Evolutionary conservation across 345 rosid species (phyloP), one percentile per base, ranked within the genome.

Genomic region (Eucalyptus erythrocorys): DNA sequence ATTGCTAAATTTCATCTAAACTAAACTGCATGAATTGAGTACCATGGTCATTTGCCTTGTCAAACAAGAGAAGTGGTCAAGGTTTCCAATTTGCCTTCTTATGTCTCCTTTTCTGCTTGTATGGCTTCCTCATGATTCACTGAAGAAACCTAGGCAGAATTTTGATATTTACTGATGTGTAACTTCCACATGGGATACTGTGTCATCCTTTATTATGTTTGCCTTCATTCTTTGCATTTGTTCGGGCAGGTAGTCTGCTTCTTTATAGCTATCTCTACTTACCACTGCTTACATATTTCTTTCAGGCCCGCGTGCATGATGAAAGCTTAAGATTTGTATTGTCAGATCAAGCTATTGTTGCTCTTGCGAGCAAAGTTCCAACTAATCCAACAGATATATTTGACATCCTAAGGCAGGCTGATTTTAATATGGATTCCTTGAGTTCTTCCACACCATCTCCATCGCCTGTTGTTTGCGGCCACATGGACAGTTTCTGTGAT

Each of bases 251-350:
- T 32, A 85, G 32, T 40, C 55, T 84, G 51, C 21, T 87, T 87
- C 71, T 80, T 11, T 68, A n/a, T 59, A 42, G 64, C 87, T 85
- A 76, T 89, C 42, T 66, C 88, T 91, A 85, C 87, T 85, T 50
- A 84, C 26, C 81, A 26, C 66, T 48, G 87, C 91, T 48, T 89
- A 86, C 59, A 43, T 66, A 88, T 89, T 87, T 86, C 93, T 40
- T 91, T 89, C 94, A 97, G 99, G 99, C 97, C 89, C 97, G 98
- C 50, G 92, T 97, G 81, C 99, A 97, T 93, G 99, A 97, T 90
- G 99, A 98, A 94, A 96, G 99, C 93, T 91, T 92, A 26, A 95
- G 97, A 92, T 96, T 90, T 92, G 95, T 96, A 45, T 87, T 98
- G 91, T 94, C 99, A 59, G 99, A 98, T 89, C 97, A 93, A 87